phyloP scores from a whole-genome alignment of 2,329 filamentous ascomycete genomes.

The Teratosphaeria pseudoeucalypti region DNA sequence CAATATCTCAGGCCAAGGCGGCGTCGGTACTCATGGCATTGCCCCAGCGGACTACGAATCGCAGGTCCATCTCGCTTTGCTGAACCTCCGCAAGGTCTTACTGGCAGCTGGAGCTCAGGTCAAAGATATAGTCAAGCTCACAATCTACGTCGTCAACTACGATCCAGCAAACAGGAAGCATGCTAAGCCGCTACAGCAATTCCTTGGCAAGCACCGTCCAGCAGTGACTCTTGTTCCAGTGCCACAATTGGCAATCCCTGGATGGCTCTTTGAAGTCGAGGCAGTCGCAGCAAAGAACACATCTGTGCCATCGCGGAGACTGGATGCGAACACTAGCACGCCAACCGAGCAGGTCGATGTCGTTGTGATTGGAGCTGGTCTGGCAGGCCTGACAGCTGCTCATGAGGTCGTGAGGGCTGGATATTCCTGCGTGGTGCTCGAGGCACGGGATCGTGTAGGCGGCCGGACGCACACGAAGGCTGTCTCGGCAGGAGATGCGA shows the following conservation, averaged over 20 bases:
- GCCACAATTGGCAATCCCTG: conserved; percentile 15
- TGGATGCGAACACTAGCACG: background rate
- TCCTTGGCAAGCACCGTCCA: conserved; percentile 17
- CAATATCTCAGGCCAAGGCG: conserved; percentile 15
- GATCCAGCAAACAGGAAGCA: conserved; percentile 15
- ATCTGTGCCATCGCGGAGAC: background rate
- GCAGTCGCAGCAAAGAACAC: conserved; percentile 14
- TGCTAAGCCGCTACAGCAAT: conserved; percentile 10
- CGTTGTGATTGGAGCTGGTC: conserved; percentile 24
- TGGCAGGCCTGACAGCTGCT: conserved; percentile 23
- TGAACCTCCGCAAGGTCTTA: conserved; percentile 13
- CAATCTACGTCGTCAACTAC: conserved; percentile 18
- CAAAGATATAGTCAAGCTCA: conserved; percentile 16
- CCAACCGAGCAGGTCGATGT: conserved; percentile 17
- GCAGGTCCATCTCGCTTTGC: conserved; percentile 15
- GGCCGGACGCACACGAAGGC: conserved; percentile 39
- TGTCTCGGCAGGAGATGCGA: conserved; percentile 28
- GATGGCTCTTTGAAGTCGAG: conserved; percentile 19
- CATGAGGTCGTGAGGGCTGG: conserved; percentile 19
- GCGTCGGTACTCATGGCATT: conserved; percentile 12
- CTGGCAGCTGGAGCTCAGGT: conserved; percentile 16
- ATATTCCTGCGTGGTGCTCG: conserved; percentile 19
- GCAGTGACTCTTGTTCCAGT: conserved; percentile 16
- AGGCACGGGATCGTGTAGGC: conserved; percentile 26
- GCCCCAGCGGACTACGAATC: conserved; percentile 12